Conservation (phyloP, 2,329 filamentous ascomycete species). For the Verticillium klebahnii region DNA sequence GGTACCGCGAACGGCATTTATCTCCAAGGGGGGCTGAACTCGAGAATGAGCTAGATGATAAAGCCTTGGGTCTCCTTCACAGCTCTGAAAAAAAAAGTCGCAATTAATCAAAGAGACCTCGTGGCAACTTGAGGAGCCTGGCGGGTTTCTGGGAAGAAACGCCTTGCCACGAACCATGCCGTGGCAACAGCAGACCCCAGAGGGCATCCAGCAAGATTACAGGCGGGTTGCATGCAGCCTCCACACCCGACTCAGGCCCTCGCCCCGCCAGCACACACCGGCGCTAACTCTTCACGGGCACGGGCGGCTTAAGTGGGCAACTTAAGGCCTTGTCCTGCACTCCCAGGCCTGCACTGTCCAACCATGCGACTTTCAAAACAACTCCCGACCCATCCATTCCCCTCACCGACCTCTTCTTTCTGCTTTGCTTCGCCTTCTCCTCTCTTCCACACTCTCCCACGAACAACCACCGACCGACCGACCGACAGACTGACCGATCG, state of each 20-base stretch:
- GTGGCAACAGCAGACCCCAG: not conserved
- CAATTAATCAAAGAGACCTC: not conserved
- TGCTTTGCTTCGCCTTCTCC: not conserved
- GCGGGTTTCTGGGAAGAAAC: not conserved
- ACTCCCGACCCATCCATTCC: slow-evolving; percentile 4
- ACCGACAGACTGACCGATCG: not conserved
- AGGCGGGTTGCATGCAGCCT: slow-evolving; percentile 7
- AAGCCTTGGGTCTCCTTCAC: not conserved
- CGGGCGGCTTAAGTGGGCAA: not conserved
- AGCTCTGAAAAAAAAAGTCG: not conserved
- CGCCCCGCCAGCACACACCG: not conserved
- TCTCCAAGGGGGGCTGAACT: not conserved
- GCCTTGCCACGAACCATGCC: not conserved
- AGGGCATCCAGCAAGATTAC: slow-evolving; percentile 3
- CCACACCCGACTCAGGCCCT: not conserved
- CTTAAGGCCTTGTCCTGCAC: not conserved
- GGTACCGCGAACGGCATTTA: not conserved
- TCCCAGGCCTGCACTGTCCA: not conserved
- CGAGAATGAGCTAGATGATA: not conserved
- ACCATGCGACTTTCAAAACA: slow-evolving; percentile 1
- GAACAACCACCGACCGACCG: not conserved
- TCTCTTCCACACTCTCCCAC: not conserved
- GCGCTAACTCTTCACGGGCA: not conserved
- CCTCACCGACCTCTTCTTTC: slow-evolving; percentile 9
- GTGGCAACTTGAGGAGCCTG: not conserved